A percentile compares a stretch with the other conserved stretches of the same genome.
These are phyloP conservation scores for Beauveria caledonica DNA, from an alignment of 2,329 filamentous ascomycete species.

Conservation along the genomic window DNA sequence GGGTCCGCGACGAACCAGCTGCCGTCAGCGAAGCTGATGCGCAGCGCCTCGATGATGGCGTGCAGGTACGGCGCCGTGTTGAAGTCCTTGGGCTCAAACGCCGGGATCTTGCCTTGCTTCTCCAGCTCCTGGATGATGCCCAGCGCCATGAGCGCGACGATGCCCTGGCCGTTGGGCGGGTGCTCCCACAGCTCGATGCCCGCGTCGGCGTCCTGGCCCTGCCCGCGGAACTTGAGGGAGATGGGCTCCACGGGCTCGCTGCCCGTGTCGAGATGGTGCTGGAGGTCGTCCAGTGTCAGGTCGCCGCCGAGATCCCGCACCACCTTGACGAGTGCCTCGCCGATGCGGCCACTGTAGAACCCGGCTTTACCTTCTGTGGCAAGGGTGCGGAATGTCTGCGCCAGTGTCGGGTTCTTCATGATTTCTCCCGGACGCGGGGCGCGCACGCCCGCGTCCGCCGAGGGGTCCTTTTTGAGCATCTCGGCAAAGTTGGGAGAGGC, in stretches of 20 bases:
- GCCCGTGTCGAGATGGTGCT: conserved; percentile 58
- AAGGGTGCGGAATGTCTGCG: conserved; percentile 70
- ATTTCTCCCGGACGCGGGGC: conserved; percentile 76
- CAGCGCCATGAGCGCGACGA: conserved; percentile 88
- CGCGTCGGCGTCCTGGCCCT: conserved; percentile 30
- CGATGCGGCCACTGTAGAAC: conserved; percentile 82
- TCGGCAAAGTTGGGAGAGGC: conserved; percentile 83
- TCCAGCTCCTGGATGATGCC: conserved; percentile 87
- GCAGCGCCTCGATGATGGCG: conserved; percentile 76
- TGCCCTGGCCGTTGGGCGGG: conserved; percentile 91
- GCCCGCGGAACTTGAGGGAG: conserved; percentile 67
- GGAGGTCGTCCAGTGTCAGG: conserved; percentile 71
- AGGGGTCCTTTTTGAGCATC: conserved; percentile 72
- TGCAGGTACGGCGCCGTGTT: conserved; percentile 79
- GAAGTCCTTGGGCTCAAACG: conserved; percentile 63
- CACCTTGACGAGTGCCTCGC: conserved; percentile 71
- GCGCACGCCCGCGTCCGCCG: conserved; percentile 59
- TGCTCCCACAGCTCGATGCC: conserved; percentile 89
- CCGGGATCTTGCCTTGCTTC: conserved; percentile 62
- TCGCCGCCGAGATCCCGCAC: conserved; percentile 68
- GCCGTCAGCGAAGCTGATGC: conserved; percentile 84
- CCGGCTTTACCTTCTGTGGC: conserved; percentile 77
- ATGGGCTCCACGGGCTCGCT: conserved; percentile 81
- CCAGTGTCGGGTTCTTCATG: conserved; percentile 76
- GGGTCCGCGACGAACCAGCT: conserved; percentile 89